Evolutionary conservation across 345 rosid species (phyloP).

Genomic region (Euphorbia tirucalli): DNA sequence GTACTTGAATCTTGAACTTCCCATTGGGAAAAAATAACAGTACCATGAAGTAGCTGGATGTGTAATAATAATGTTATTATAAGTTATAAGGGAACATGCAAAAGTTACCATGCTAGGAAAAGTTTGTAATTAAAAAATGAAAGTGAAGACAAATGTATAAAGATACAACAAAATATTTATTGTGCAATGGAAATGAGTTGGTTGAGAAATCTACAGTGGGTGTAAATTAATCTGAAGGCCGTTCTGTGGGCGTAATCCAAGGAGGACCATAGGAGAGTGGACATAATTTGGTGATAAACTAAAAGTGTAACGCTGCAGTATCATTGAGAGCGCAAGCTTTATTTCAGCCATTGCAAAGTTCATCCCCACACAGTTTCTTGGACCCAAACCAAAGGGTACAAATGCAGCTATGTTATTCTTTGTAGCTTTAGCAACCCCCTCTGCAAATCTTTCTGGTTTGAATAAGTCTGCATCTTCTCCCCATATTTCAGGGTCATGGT

Average conservation of each 20-base stretch:
- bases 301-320: constrained; percentile 34
- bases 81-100: too few species aligned
- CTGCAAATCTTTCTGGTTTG: constrained; percentile 31
- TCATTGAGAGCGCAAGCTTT: constrained; percentile 38
- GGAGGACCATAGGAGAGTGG: constrained; percentile 20
- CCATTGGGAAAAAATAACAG: too few species aligned
- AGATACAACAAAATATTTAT: too few species aligned
- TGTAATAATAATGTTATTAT: too few species aligned
- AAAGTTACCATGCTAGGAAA: too few species aligned
- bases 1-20: too few species aligned
- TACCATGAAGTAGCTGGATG: too few species aligned
- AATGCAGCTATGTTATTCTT: constrained; percentile 18
- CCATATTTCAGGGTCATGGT: constrained; percentile 28
- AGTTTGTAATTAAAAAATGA: too few species aligned
- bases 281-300: constrained; percentile 34
- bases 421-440: constrained; percentile 36
- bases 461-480: constrained; percentile 36
- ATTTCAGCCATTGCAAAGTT: constrained; percentile 32
- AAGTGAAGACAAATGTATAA: too few species aligned
- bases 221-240: constrained; percentile 35
- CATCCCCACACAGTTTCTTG: constrained; percentile 28
- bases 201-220: constrained; percentile 14
- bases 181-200: too few species aligned
- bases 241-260: constrained; percentile 22
- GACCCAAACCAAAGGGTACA: constrained; percentile 39